Evolutionary conservation across 306 rosid species (phyloP).

Genomic region (Malus fusca): DNA sequence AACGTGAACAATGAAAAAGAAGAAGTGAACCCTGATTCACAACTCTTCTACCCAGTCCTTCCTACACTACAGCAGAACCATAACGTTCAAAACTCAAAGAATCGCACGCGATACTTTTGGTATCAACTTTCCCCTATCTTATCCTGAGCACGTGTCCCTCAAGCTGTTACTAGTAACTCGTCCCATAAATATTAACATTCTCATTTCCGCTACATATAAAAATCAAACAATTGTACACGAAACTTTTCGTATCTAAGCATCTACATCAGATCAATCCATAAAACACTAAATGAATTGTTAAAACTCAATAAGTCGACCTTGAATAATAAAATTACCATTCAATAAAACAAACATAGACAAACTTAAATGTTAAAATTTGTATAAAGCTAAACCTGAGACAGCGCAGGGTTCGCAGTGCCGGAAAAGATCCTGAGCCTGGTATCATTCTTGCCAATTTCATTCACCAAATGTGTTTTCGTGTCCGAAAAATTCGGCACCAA

Average conservation of each 20-base stretch:
- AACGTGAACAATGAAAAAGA: neutral
- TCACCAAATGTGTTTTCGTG: constrained; percentile 27
- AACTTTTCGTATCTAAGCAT: neutral
- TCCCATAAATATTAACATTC: neutral
- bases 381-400: constrained; percentile 43
- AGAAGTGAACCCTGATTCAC: neutral
- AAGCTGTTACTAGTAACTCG: neutral
- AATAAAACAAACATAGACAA: neutral
- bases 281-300: neutral
- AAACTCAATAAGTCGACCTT: neutral
- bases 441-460: constrained; percentile 31
- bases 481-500: constrained; percentile 35
- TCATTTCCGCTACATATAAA: neutral
- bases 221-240: neutral
- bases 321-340: neutral
- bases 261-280: neutral
- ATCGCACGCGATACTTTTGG: neutral
- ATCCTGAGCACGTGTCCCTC: neutral
- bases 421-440: constrained; percentile 76
- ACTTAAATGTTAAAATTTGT: neutral
- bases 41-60: neutral
- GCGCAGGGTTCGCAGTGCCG: constrained; percentile 75
- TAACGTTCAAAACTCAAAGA: neutral
- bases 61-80: neutral
- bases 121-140: neutral